A percentile compares a stretch with the other conserved stretches of the same genome.
phyloP scores from a whole-genome alignment of 768 basidiomycete genomes.

The Mycena rebaudengoi region DNA sequence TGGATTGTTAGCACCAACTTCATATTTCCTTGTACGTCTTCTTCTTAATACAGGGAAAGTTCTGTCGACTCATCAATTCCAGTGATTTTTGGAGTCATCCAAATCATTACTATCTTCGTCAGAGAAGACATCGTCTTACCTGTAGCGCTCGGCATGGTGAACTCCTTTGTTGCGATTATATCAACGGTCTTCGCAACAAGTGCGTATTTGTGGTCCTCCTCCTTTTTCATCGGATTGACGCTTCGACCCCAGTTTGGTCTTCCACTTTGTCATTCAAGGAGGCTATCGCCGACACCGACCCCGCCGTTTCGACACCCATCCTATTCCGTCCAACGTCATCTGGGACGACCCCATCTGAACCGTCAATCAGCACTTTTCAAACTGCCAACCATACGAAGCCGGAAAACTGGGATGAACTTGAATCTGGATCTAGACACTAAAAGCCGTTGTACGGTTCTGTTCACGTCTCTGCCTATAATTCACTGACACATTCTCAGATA shows the following conservation, averaged over 20 bases:
- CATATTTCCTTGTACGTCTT: constrained; percentile 13
- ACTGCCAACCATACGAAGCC: too few species aligned
- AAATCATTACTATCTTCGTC: background rate
- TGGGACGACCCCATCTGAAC: background rate
- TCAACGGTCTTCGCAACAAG: background rate
- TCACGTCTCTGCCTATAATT: too few species aligned
- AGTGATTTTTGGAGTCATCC: constrained; percentile 1
- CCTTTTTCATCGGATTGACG: background rate
- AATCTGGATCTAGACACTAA: too few species aligned
- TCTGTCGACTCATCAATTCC: background rate
- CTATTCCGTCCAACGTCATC: background rate
- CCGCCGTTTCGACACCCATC: background rate
- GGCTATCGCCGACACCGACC: background rate
- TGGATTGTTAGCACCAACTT: constrained; percentile 26
- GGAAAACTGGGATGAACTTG: too few species aligned
- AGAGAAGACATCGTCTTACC: background rate
- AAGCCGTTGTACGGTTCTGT: too few species aligned
- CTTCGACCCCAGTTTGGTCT: constrained; percentile 1
- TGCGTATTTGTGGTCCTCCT: background rate
- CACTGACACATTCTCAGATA: too few species aligned
- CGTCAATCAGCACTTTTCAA: too few species aligned
- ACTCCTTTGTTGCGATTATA: constrained; percentile 2
- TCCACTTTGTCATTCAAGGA: background rate
- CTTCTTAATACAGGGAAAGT: background rate
- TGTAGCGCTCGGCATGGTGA: background rate